Base-by-base conservation (phyloP, 2,329 filamentous ascomycete genomes). In the Penicillium hordei region DNA sequence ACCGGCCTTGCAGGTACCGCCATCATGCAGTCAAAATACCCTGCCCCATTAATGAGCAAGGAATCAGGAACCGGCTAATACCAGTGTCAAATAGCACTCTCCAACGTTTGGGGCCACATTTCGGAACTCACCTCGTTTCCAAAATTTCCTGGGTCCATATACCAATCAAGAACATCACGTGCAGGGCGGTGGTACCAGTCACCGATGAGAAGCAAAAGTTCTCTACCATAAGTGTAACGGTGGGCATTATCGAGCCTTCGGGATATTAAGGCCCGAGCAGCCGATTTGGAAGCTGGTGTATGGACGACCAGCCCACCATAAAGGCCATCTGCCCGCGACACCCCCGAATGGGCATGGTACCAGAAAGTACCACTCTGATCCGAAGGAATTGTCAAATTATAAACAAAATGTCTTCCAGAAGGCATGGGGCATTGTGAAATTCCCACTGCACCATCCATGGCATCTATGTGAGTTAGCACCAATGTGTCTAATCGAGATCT, bases 371-470 rank as follows among this genome's bases (percentile, higher is more conserved):
- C 78, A 52, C 71, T 72, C 60, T 79, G 76, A 36, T 72, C 61
- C 9, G 60, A 44, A 2, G 73, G 67, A 34, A 76, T 72, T 8
- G 71, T 76, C 65, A 81, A 68, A 31, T 75, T 70, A 57, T 79
- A 79, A 42, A 70, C 67, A 59, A 77, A 78, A n/a, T 64, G 66
- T 9, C 76, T 74, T 4, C 88, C 89, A 0, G 88, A 82, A 0
- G 80, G 5, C 55, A 92, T 87, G 1, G 81, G 71, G 62, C 87
- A 91, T 69, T 93, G 89, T 1, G 87, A 84, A 27, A 89, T 84
- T 46, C 82, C 81, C 0, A 77, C 75, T 0, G 87, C 84, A 0
- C 90, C 90, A 71, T 93, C 90, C 86, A 91, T 90, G 29, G 60
- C 55, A 59, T 70, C 68, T 69, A 57, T 13, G 9, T 9, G 13